Conservation (phyloP, 805 yeast genomes). For the Saccharomycopsis javanensis region DNA sequence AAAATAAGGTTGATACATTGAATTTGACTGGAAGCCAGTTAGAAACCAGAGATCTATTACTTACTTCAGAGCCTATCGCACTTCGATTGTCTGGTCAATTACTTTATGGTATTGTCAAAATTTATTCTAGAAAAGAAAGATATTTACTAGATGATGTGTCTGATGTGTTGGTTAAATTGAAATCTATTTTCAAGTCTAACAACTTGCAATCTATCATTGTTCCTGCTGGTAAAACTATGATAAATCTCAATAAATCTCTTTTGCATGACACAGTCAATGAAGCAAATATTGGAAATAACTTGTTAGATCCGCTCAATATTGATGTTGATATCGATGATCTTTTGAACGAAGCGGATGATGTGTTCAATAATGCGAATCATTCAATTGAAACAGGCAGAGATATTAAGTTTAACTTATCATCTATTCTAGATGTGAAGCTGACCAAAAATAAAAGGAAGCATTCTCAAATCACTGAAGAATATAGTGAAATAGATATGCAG, state of each 20-base stretch:
- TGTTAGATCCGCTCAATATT: constrained; percentile 46
- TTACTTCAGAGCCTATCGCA: constrained; percentile 49
- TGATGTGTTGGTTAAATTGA: constrained; percentile 62
- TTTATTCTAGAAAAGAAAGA: constrained; percentile 77
- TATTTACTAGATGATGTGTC: constrained; percentile 75
- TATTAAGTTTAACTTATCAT: not conserved
- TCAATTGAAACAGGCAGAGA: constrained; percentile 15
- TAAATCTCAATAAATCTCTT: constrained; percentile 49
- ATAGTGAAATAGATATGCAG: not conserved
- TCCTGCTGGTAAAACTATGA: constrained; percentile 50
- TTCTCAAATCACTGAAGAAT: not conserved
- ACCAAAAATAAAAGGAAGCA: not conserved
- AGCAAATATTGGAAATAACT: constrained; percentile 36
- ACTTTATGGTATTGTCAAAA: constrained; percentile 76
- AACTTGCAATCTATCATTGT: constrained; percentile 41
- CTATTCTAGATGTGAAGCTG: not conserved
- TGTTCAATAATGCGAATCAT: not conserved
- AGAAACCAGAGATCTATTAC: constrained; percentile 9
- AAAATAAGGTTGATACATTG: not conserved
- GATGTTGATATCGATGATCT: constrained; percentile 29
- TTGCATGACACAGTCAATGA: constrained; percentile 74
- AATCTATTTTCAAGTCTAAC: constrained; percentile 47
- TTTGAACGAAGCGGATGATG: constrained; percentile 24
- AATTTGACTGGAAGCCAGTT: not conserved
- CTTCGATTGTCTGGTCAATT: constrained; percentile 78